Conservation (phyloP, 306 rosid species). For the Malus domestica region ASM211411v1 NC_041789.1:31656001-31656500, state of each 20-base stretch:
- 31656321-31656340: constrained; percentile 16
- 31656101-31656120: background rate
- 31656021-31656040: constrained; percentile 88
- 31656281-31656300: constrained; percentile 31
- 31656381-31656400: background rate
- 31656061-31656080: constrained; percentile 19
- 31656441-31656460: background rate
- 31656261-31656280: constrained; percentile 40
- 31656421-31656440: background rate
- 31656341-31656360: constrained; percentile 25
- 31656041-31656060: constrained; percentile 66
- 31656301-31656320: background rate
- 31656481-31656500: background rate
- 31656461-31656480: background rate
- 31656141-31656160: background rate
- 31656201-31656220: constrained; percentile 35
- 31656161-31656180: background rate
- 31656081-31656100: constrained; percentile 28
- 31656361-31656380: constrained; percentile 17
- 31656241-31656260: constrained; percentile 44
- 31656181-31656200: background rate
- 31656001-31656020: constrained; percentile 94
- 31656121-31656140: background rate
- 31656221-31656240: constrained; percentile 33
- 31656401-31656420: background rate